Percentiles rank a stretch among this genome's conserved stretches.
These are phyloP conservation scores for Prunus fruticosa DNA, from an alignment of 306 rosid species.

Conservation along the genomic window DNA sequence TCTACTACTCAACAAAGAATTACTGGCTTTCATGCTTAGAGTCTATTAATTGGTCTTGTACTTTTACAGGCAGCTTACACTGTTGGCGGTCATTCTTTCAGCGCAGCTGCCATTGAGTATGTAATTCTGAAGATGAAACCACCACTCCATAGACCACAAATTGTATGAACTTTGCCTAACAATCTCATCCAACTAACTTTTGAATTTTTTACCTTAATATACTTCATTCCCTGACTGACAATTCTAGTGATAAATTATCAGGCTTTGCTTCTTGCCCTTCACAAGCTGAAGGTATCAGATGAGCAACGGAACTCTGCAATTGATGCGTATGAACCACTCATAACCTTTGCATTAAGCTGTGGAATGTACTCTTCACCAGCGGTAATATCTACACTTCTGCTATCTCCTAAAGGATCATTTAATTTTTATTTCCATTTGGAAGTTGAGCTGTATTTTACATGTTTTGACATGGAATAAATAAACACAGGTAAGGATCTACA, in stretches of 20 bases:
- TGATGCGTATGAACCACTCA: conserved; percentile 49
- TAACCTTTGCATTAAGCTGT: conserved; percentile 62
- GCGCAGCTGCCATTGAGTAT: conserved; percentile 66
- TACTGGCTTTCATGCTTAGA: background rate
- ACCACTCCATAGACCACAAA: conserved; percentile 77
- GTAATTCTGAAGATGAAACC: conserved; percentile 69
- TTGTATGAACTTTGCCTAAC: conserved; percentile 35
- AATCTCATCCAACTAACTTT: background rate
- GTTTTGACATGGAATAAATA: background rate
- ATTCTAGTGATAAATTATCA: conserved; percentile 25
- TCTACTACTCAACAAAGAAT: background rate
- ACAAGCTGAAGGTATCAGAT: conserved; percentile 62
- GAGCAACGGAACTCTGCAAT: conserved; percentile 56
- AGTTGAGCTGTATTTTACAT: background rate
- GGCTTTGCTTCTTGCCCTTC: conserved; percentile 84
- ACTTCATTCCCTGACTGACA: conserved; percentile 17
- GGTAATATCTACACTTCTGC: conserved; percentile 33
- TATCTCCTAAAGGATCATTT: background rate
- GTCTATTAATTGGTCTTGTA: background rate
- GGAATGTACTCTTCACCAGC: conserved; percentile 75
- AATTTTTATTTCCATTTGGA: background rate
- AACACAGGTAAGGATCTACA: conserved; percentile 57
- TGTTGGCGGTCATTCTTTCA: conserved; percentile 69
- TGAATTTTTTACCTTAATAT: conserved; percentile 9
- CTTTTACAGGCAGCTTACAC: conserved; percentile 62